These are phyloP conservation scores for Lachnellula cervina DNA, from an alignment of 2,329 filamentous ascomycete species.

Conservation along the genomic window DNA sequence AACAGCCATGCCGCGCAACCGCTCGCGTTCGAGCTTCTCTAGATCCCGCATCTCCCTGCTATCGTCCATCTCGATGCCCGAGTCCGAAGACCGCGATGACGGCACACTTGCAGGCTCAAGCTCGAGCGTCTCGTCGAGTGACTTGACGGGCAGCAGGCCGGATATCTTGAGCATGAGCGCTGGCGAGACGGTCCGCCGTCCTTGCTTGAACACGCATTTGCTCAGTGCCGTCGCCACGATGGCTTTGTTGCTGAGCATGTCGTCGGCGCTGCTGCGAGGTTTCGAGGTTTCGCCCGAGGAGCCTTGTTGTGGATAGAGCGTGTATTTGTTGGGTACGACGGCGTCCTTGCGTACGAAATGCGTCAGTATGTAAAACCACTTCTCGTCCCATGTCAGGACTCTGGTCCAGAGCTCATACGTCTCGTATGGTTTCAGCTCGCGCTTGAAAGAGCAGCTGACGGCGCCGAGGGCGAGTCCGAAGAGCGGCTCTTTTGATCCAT, in stretches of 20 bases:
- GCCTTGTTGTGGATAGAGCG: constrained; percentile 32
- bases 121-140: not conserved
- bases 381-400: constrained; percentile 70
- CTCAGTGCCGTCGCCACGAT: constrained; percentile 44
- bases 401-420: constrained; percentile 70
- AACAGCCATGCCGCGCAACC: constrained; percentile 19
- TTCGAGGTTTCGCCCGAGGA: constrained; percentile 1
- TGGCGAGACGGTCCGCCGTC: constrained; percentile 60
- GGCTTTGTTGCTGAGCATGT: constrained; percentile 7
- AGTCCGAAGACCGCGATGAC: constrained; percentile 17
- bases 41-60: constrained; percentile 7
- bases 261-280: constrained; percentile 2
- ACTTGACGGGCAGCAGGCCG: constrained; percentile 50
- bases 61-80: constrained; percentile 16
- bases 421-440: constrained; percentile 64
- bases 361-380: constrained; percentile 65
- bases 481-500: constrained; percentile 26
- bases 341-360: constrained; percentile 44
- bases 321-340: constrained; percentile 31
- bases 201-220: constrained; percentile 58
- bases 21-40: constrained; percentile 18
- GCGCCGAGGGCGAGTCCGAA: constrained; percentile 44
- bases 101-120: not conserved
- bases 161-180: constrained; percentile 56
- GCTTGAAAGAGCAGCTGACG: constrained; percentile 58